Base-by-base conservation (phyloP, 805 yeast species). In the Sugiyamaella marilandica region DNA sequence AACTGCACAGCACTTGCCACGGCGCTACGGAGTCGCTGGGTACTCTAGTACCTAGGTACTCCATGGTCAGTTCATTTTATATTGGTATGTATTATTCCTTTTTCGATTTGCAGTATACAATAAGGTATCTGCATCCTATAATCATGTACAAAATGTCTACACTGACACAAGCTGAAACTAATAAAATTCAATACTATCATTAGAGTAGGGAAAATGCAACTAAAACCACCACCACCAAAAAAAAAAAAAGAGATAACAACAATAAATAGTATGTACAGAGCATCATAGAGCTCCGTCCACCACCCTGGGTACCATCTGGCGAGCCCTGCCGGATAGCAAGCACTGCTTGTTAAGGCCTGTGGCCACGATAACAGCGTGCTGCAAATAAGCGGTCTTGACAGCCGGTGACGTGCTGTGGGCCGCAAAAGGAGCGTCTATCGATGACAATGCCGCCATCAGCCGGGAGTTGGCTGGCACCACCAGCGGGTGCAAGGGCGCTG, bases 291-390 rank as follows among this genome's bases (percentile, higher is more conserved):
- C 39, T 37, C 31, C 16, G 31, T 16, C 37, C 35, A 29, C 46
- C 14, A n/a, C 45, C 24, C 54, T 47, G 41, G 59, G 47, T 11
- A 60, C 59, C 63, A 60, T 67, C 55, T 66, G 65, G 19, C 66
- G 59, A 9, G 70, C 69, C 19, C 59, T 53, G 34, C 71, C 71
- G 1, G 68, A 54, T 36, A 56, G 54, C 45, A 67, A 47, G 54
- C 69, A 59, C 32, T 67, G 57, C 33, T 50, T 49, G 41, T 53
- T 64, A 32, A 62, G 56, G 47, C 69, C 58, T 10, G 56, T 57
- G 10, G 66, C 65, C 8, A 63, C 63, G 5, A 59, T 57, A 29
- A 58, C 49, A 18, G 58, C 65, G 47, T 55, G 51, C 49, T 55
- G 60, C 44, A 51, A 59, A 55, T 54, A 58, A 26, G 63, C 51